phyloP scores from a whole-genome alignment of 768 basidiomycete genomes.

The Trichaptum fuscoviolaceum region DNA sequence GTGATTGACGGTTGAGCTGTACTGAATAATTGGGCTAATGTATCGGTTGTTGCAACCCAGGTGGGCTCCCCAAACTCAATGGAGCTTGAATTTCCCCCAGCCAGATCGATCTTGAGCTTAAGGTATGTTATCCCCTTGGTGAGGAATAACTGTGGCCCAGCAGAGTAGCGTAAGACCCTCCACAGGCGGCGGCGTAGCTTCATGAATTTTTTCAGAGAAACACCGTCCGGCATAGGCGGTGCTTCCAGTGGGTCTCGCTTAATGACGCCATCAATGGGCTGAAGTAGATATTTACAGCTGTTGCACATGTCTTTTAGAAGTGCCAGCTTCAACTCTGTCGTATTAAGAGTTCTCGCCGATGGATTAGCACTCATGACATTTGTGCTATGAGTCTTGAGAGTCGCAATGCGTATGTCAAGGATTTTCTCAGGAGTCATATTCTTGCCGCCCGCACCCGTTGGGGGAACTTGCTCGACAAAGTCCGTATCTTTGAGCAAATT shows the following conservation, averaged over 20 bases:
- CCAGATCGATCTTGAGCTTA: not conserved
- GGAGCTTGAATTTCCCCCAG: not conserved
- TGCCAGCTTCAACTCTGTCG: not conserved
- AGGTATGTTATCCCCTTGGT: not conserved
- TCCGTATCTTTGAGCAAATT: too few relatives aligned
- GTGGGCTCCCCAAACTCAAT: not conserved
- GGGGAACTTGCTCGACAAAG: too few relatives aligned
- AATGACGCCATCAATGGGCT: not conserved
- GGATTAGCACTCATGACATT: not conserved
- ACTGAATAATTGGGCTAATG: not conserved
- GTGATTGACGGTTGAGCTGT: not conserved
- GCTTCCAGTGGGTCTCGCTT: too few relatives aligned
- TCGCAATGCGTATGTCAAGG: not conserved
- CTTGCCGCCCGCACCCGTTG: too few relatives aligned
- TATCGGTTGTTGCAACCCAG: not conserved
- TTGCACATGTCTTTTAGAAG: not conserved
- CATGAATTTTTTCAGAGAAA: not conserved
- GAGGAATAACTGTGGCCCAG: not conserved
- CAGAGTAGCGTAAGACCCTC: not conserved
- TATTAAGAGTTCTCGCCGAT: not conserved
- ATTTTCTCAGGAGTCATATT: too few relatives aligned
- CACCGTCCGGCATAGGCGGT: too few relatives aligned
- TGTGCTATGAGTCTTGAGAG: not conserved
- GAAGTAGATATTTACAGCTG: not conserved
- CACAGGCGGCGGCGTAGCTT: not conserved